A percentile compares a stretch with the other conserved stretches of the same genome.
These are phyloP conservation scores for Dillenia turbinata DNA, from an alignment of 164 flowering plant genomes.

Conservation along the genomic window DNA sequence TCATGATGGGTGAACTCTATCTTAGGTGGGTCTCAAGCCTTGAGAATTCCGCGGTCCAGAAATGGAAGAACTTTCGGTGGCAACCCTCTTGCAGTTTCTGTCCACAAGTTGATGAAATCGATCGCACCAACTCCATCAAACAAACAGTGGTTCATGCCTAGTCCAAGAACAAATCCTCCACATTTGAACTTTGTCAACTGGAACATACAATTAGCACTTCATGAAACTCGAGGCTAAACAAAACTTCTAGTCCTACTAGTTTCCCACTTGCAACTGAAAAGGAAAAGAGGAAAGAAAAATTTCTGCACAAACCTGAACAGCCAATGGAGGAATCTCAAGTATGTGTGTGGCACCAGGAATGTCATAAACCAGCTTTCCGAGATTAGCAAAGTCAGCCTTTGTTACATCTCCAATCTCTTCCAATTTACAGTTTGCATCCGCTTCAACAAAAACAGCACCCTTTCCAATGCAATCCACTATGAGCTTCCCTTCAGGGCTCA, in stretches of 20 bases:
- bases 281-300: neutral
- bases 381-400: conserved; percentile 68
- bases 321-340: conserved; percentile 70
- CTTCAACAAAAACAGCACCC: conserved; percentile 84
- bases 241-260: neutral
- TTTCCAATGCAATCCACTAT: conserved; percentile 77
- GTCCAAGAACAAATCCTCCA: conserved; percentile 84
- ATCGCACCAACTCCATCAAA: conserved; percentile 82
- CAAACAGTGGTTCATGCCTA: conserved; percentile 79
- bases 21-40: conserved; percentile 52
- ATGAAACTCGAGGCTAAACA: neutral
- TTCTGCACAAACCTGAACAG: conserved; percentile 52
- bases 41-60: conserved; percentile 57
- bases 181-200: conserved; percentile 88
- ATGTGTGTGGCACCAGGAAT: conserved; percentile 70
- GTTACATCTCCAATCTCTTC: conserved; percentile 63
- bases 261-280: neutral
- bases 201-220: neutral
- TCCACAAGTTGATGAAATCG: conserved; percentile 91
- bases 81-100: conserved; percentile 65
- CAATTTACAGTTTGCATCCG: conserved; percentile 55
- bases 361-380: conserved; percentile 74
- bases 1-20: conserved; percentile 71
- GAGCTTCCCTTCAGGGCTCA: conserved; percentile 72
- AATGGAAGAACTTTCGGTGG: conserved; percentile 51